phyloP scores from a whole-genome alignment of 345 rosid genomes.

The Citrus maxima region DNA sequence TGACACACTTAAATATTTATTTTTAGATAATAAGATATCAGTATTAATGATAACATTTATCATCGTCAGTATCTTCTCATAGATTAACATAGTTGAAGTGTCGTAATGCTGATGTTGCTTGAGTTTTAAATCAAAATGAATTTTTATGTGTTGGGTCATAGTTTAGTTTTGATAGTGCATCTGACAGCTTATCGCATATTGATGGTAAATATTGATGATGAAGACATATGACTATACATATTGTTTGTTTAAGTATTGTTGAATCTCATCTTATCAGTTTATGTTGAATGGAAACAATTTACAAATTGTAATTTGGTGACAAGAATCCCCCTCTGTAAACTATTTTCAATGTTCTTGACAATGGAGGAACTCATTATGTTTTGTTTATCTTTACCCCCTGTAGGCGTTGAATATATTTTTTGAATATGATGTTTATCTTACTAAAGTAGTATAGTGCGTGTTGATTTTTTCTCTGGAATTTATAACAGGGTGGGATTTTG shows the following conservation, averaged over 20 bases:
- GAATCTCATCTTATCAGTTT: not conserved
- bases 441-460: not conserved
- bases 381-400: not conserved
- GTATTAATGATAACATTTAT: not conserved
- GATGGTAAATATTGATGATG: no score
- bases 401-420: not conserved
- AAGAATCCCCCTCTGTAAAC: not conserved
- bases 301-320: not conserved
- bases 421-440: not conserved
- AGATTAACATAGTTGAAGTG: not conserved
- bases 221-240: no score
- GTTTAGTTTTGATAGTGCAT: not conserved
- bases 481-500: constrained; percentile 83
- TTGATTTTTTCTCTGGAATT: constrained; percentile 5
- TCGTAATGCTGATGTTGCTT: not conserved
- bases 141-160: not conserved
- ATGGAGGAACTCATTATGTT: not conserved
- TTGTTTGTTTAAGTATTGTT: not conserved
- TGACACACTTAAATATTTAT: constrained; percentile 2
- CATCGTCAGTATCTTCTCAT: not conserved
- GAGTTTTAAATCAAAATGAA: not conserved
- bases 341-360: not conserved
- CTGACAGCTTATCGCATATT: not conserved
- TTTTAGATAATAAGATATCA: not conserved
- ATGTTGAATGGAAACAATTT: not conserved